Evolutionary conservation across 2,329 filamentous ascomycete genomes (phyloP).

Genomic region (Coniella vitis): DNA sequence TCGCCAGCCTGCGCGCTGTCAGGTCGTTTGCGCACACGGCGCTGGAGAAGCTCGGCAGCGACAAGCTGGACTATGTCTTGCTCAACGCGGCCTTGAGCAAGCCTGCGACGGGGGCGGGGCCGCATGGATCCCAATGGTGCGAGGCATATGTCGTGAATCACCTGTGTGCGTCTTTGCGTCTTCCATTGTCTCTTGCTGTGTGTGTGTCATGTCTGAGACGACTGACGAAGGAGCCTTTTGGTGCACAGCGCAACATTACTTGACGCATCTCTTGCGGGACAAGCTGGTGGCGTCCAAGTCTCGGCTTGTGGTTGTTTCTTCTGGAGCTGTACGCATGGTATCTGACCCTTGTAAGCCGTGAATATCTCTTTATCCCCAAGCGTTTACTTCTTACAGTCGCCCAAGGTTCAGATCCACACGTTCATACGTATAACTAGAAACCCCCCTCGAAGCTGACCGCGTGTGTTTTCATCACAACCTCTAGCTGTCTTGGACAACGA

Average conservation of each 20-base stretch:
- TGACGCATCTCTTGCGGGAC: conserved; percentile 40
- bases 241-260: conserved; percentile 45
- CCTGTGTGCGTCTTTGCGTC: conserved; percentile 31
- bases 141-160: conserved; percentile 46
- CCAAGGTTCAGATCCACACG: too few species aligned
- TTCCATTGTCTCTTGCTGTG: too few species aligned
- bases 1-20: conserved; percentile 37
- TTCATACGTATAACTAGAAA: too few species aligned
- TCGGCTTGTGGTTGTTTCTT: conserved; percentile 45
- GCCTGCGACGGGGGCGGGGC: conserved; percentile 28
- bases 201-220: too few species aligned
- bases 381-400: too few species aligned
- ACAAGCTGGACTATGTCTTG: conserved; percentile 40
- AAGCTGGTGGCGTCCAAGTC: conserved; percentile 40
- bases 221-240: background rate
- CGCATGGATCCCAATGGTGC: conserved; percentile 41
- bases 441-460: too few species aligned
- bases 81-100: conserved; percentile 42
- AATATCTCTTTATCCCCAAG: background rate
- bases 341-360: conserved; percentile 28
- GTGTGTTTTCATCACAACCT: too few species aligned
- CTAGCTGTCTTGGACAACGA: conserved; percentile 31
- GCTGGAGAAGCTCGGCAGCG: conserved; percentile 33
- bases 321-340: conserved; percentile 38
- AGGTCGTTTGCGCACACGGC: conserved; percentile 39